Conservation (phyloP, 345 rosid genomes). For the Populus nigra region DNA sequence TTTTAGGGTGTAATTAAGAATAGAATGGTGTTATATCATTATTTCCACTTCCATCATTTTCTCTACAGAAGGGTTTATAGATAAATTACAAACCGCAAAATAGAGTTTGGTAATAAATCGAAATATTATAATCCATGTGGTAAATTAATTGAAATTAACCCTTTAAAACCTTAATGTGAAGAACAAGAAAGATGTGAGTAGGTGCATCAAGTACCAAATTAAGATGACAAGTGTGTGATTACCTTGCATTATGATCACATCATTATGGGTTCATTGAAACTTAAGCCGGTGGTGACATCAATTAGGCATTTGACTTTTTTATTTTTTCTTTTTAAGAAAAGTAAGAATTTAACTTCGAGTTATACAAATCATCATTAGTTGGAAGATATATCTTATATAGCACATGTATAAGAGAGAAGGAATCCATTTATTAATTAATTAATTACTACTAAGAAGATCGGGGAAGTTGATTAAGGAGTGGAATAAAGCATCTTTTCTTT, state of each 20-base stretch:
- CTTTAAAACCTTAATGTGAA: not conserved
- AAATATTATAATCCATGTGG: too few species aligned
- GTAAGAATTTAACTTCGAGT: slow-evolving; percentile 9
- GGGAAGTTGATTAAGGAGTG: slow-evolving; percentile 8
- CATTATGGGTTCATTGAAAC: not conserved
- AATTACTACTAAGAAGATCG: not conserved
- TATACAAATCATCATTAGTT: slow-evolving; percentile 6
- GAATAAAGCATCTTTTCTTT: not conserved
- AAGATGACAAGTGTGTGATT: not conserved
- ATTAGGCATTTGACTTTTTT: not conserved
- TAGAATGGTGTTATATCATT: too few species aligned
- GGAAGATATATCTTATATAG: slow-evolving; percentile 20
- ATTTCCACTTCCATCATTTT: too few species aligned
- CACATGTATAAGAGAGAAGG: slow-evolving; percentile 4
- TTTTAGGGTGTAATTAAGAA: too few species aligned
- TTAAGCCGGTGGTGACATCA: slow-evolving; percentile 7
- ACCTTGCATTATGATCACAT: not conserved
- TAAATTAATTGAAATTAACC: too few species aligned
- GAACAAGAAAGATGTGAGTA: not conserved
- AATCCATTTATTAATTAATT: not conserved
- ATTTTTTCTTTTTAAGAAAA: not conserved
- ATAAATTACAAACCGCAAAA: too few species aligned
- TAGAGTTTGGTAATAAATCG: too few species aligned
- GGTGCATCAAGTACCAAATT: not conserved
- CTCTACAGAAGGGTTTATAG: too few species aligned